Evolutionary conservation across 2,329 filamentous ascomycete species (phyloP).

Genomic region (Clonostachys rosea): DNA sequence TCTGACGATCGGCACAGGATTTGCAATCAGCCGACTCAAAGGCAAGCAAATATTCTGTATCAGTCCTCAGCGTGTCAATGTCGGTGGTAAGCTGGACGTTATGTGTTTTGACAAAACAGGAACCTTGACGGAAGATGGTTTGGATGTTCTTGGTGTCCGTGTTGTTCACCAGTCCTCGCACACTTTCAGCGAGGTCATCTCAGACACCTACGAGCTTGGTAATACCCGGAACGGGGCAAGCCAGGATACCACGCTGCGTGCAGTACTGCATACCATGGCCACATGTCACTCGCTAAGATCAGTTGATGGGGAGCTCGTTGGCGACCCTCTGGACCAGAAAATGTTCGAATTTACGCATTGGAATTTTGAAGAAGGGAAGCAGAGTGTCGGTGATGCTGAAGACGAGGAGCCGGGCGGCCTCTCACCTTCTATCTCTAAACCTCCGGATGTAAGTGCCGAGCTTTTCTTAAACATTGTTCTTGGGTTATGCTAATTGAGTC

Average conservation of each 20-base stretch:
- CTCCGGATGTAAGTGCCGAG: constrained; percentile 47
- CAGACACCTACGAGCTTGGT: constrained; percentile 58
- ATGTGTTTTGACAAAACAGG: constrained; percentile 99
- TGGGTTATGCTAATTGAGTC: constrained; percentile 6
- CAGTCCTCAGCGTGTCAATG: constrained; percentile 93
- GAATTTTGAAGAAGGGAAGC: constrained; percentile 84
- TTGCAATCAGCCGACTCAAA: constrained; percentile 82
- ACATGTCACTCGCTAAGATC: constrained; percentile 90
- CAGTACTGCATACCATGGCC: constrained; percentile 89
- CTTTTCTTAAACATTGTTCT: neutral
- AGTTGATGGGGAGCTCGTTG: constrained; percentile 84
- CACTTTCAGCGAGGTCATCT: constrained; percentile 72
- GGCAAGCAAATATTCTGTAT: constrained; percentile 95
- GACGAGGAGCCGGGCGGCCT: constrained; percentile 73
- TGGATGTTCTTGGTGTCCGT: constrained; percentile 87
- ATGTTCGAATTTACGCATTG: constrained; percentile 98
- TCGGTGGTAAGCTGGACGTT: constrained; percentile 91
- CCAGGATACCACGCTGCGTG: constrained; percentile 34
- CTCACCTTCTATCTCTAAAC: constrained; percentile 83
- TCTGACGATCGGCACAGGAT: constrained; percentile 93
- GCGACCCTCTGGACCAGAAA: constrained; percentile 91
- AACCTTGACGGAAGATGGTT: constrained; percentile 92
- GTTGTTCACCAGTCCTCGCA: constrained; percentile 61
- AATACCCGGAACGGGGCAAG: constrained; percentile 22
- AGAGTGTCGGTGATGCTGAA: constrained; percentile 57